These are phyloP conservation scores for Aspergillus sclerotiicarbonarius DNA, from an alignment of 495 filamentous ascomycete species.

Conservation along the genomic window DNA sequence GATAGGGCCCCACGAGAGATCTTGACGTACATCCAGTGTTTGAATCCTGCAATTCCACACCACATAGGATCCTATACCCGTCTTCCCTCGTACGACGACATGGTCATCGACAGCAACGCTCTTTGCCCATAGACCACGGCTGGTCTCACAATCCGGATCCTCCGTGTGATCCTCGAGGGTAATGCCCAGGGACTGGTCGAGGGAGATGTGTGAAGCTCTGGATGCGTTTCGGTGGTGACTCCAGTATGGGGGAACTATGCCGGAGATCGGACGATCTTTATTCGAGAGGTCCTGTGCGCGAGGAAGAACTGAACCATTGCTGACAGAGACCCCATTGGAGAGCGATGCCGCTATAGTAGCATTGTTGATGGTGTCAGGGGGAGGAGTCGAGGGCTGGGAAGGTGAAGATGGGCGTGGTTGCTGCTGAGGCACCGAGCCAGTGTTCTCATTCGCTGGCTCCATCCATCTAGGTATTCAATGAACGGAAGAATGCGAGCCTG, in stretches of 20 bases:
- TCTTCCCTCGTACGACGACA: conserved; percentile 60
- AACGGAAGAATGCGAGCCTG: conserved; percentile 9
- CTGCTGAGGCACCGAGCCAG: conserved; percentile 30
- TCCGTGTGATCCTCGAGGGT: conserved; percentile 70
- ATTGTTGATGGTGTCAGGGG: conserved; percentile 8
- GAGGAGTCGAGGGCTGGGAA: conserved; percentile 14
- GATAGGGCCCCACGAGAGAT: background rate
- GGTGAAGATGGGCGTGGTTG: conserved; percentile 28
- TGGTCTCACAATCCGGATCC: conserved; percentile 56
- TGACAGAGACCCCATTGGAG: background rate
- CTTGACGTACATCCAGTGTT: conserved; percentile 61
- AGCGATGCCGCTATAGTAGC: conserved; percentile 9
- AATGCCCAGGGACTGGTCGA: conserved; percentile 48
- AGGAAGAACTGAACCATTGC: conserved; percentile 15
- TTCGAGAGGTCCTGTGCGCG: conserved; percentile 13
- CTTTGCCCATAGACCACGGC: conserved; percentile 64
- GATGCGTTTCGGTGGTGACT: conserved; percentile 44
- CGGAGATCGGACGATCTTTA: conserved; percentile 39
- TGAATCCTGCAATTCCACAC: conserved; percentile 72
- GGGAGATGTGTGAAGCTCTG: conserved; percentile 43
- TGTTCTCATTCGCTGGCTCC: conserved; percentile 49
- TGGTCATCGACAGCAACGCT: conserved; percentile 66
- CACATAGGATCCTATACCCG: conserved; percentile 67
- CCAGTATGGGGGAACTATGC: conserved; percentile 52
- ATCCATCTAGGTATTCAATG: conserved; percentile 44